Evolutionary conservation across 345 rosid species (phyloP).

Genomic region (Psidium friedrichsthalianum): DNA sequence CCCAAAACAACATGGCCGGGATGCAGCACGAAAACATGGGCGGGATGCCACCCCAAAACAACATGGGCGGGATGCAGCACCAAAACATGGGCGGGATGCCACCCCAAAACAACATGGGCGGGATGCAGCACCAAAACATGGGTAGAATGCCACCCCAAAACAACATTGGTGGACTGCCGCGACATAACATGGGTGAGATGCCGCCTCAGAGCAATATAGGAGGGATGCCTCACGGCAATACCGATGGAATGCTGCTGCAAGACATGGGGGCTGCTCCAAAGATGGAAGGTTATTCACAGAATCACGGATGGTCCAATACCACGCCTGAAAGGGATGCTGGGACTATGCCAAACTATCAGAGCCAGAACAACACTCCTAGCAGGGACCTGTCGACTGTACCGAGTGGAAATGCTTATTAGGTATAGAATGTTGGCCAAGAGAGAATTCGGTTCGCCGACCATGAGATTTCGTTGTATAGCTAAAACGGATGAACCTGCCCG

Average conservation of each 20-base stretch:
- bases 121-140: conserved; percentile 1
- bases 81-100: conserved; percentile 13
- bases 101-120: conserved; percentile 6
- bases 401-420: conserved; percentile 5
- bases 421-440: neutral
- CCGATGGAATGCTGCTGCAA: neutral
- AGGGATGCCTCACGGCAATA: neutral
- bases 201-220: conserved; percentile 6
- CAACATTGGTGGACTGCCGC: conserved; percentile 15
- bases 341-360: conserved; percentile 3
- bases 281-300: neutral
- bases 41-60: conserved; percentile 10
- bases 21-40: conserved; percentile 14
- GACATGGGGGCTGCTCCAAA: conserved; percentile 7
- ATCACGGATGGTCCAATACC: conserved; percentile 13
- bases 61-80: conserved; percentile 11
- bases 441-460: neutral
- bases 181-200: conserved; percentile 1
- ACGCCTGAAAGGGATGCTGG: neutral
- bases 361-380: conserved; percentile 12
- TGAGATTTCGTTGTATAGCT: neutral
- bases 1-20: neutral
- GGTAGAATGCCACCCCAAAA: conserved; percentile 3
- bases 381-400: conserved; percentile 6
- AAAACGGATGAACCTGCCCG: neutral